A percentile compares a stretch with the other conserved stretches of the same genome.
Conservation (phyloP, 2,329 filamentous ascomycete species). For the Septoria petroselini region DNA sequence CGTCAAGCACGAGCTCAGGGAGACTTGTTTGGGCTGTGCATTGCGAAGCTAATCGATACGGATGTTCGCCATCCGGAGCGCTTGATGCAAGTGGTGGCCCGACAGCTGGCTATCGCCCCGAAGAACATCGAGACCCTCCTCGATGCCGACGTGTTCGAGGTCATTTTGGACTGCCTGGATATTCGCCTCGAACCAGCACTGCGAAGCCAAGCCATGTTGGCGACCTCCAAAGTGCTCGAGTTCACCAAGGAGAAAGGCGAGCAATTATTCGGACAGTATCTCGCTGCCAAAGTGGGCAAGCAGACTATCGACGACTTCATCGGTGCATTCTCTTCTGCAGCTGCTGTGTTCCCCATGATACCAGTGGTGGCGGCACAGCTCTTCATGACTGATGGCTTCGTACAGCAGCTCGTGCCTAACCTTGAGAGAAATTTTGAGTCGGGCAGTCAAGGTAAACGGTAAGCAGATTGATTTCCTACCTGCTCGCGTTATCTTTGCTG, state of each 20-base stretch:
- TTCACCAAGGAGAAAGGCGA: slow-evolving; percentile 69
- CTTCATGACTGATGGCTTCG: slow-evolving; percentile 85
- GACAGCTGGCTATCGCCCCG: slow-evolving; percentile 54
- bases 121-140: slow-evolving; percentile 63
- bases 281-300: slow-evolving; percentile 67
- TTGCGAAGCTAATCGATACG: slow-evolving; percentile 87
- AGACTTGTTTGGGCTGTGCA: slow-evolving; percentile 70
- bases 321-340: slow-evolving; percentile 87
- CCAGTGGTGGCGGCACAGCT: slow-evolving; percentile 71
- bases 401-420: slow-evolving; percentile 63
- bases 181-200: slow-evolving; percentile 72
- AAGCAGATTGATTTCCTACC: slow-evolving; percentile 6
- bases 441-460: slow-evolving; percentile 35
- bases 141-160: slow-evolving; percentile 74
- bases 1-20: slow-evolving; percentile 47
- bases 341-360: slow-evolving; percentile 80
- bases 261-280: slow-evolving; percentile 64
- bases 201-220: slow-evolving; percentile 76
- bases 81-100: slow-evolving; percentile 59
- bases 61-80: slow-evolving; percentile 69
- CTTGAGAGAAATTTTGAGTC: slow-evolving; percentile 53
- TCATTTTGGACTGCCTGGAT: slow-evolving; percentile 81
- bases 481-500: slow-evolving; percentile 12
- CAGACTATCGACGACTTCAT: slow-evolving; percentile 85
- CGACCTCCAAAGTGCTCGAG: slow-evolving; percentile 79